Evolutionary conservation across 768 basidiomycete species (phyloP), one percentile per base, ranked within the genome.

Genomic region (Albatrellus ellisii): DNA sequence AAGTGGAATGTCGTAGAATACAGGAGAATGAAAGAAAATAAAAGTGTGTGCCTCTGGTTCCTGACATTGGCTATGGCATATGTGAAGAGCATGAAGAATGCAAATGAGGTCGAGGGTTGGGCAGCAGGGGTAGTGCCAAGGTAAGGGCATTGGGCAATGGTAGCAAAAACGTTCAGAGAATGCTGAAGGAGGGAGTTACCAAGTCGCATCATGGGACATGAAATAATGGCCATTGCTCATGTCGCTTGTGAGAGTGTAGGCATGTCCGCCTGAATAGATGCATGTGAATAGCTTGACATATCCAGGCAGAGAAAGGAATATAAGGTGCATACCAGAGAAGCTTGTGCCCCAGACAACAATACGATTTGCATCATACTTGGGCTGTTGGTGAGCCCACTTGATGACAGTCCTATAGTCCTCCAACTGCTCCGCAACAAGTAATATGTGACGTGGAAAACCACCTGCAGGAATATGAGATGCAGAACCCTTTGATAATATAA

Each of bases 371-470:
- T 64, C 59, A 29, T 61, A 59, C 20, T 56, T 48, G 0, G 51
- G 42, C 44, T 57, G 54, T 39, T 56, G 52, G 6, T 58, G 47
- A 26, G 54, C 56, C 37, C 53, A 63, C 22, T 59, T 57, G 39
- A 65, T 47, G 26, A 63, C 62, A 2, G 61, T 58, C 20, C 56
- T 48, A 45, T 64, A 65, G 48, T 65, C 63, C 2, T 64, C 59
- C 14, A 61, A 50, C 40, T 63, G 62, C 22, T 63, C 62, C 1
- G 49, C 47, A n/a, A 62, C 49, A 14, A 52, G 42, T 4, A 62
- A 26, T 15, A 53, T 27, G 27, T 59, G 43, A 4, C 59, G 49
- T 10, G 62, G 63, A 21, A 12, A 8, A 18, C 35, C 35, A 21
- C 25, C 35, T 36, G 31, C 31, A 32, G 14, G 31, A 32, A 18